Evolutionary conservation across 176 grass and related monocot genomes (phyloP), one percentile per base, ranked within the genome.

Genomic region (Aegilops speltoides): DNA sequence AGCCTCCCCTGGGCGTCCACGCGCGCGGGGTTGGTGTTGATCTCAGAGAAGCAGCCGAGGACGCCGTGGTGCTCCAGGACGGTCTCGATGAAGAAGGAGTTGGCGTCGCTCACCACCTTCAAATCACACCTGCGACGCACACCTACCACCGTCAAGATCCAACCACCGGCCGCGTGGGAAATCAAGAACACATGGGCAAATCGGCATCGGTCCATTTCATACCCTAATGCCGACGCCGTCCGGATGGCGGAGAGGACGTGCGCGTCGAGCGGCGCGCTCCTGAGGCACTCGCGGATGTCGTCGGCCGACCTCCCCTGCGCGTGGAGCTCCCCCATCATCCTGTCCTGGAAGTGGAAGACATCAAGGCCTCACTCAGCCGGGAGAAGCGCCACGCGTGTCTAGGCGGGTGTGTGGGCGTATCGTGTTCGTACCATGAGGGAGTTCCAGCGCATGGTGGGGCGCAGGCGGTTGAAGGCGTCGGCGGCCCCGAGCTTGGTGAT

Each of bases 41-140:
- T 97, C 85, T 95, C 87, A 1, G 93, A 93, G 91, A 97, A 97
- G 82, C 86, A 93, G 15, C 80, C 85, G 8, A 91, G 77, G 60
- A 97, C 85, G 0, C 85, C 91, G 61, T 97, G 85, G 76, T 97
- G 89, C 41, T 88, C 88, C 81, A 95, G 91, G 59, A 95, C 82
- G 32, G 93, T 91, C 87, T 95, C 93, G 79, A 97, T 91, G 92
- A 97, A 97, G 89, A 90, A 91, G 12, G 83, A 24, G 50, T 97
- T 97, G 15, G 95, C 95, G 92, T 97, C 95, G 56, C 95, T 97
- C 54, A 91, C 93, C 83, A 95, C 90, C 89, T 84, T 93, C 56
- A 97, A 24, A 74, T 97, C 91, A 41, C 90, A 97, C 88, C 92
- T 97, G 73, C 52, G 80, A 52, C 41, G 45, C 13, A 0, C 32